Evolutionary conservation across 805 yeast genomes (phyloP).

Genomic region (Ogataea naganishii): DNA sequence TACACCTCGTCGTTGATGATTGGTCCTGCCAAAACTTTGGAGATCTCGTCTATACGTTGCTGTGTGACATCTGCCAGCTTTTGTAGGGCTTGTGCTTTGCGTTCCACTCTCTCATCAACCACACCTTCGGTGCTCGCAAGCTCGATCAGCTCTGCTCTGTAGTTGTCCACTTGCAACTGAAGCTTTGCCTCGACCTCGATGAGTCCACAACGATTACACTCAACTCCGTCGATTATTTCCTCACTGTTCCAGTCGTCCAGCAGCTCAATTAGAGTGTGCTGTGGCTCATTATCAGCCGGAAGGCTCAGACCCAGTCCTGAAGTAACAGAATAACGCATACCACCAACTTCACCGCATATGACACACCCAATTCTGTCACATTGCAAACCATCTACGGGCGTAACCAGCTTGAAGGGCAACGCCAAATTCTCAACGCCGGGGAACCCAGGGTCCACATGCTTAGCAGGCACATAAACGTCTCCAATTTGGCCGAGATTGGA

Average conservation of each 20-base stretch:
- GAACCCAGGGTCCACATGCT: constrained; percentile 67
- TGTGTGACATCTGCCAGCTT: constrained; percentile 27
- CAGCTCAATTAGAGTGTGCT: constrained; percentile 40
- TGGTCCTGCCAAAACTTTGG: constrained; percentile 48
- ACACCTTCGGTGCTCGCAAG: neutral
- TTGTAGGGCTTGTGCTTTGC: constrained; percentile 10
- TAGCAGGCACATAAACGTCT: constrained; percentile 60
- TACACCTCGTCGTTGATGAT: constrained; percentile 77
- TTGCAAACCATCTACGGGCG: constrained; percentile 87
- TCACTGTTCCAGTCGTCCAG: constrained; percentile 63
- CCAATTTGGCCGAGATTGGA: constrained; percentile 51
- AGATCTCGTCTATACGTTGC: constrained; percentile 39
- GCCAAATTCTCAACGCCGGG: constrained; percentile 33
- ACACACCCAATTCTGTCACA: constrained; percentile 89
- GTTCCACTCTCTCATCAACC: constrained; percentile 6
- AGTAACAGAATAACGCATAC: constrained; percentile 72
- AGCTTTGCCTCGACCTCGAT: constrained; percentile 48
- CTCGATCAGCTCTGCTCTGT: constrained; percentile 5
- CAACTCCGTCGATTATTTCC: constrained; percentile 87
- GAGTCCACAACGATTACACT: constrained; percentile 89
- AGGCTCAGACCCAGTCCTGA: constrained; percentile 67
- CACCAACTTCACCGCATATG: constrained; percentile 89
- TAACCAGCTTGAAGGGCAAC: constrained; percentile 49
- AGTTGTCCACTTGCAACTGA: constrained; percentile 24
- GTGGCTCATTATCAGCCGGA: constrained; percentile 38